These are phyloP conservation scores for Dactylellina leptospora DNA, from an alignment of 2,329 filamentous ascomycete genomes.

Conservation along the genomic window DNA sequence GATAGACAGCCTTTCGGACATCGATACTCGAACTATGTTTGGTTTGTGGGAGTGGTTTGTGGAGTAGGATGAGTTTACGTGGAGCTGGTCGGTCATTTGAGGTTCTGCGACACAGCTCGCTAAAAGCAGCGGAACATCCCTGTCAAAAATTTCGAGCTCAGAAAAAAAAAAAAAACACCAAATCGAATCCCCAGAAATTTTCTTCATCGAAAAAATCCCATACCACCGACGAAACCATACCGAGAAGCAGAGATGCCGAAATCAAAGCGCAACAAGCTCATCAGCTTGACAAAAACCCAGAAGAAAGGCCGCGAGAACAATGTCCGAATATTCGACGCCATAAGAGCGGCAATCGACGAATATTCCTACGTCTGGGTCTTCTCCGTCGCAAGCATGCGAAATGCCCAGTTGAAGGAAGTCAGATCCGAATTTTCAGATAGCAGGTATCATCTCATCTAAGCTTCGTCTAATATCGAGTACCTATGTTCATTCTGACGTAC, in stretches of 20 bases:
- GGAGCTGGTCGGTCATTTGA: background rate
- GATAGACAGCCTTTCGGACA: background rate
- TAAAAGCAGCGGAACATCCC: constrained; percentile 15
- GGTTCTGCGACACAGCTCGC: constrained; percentile 44
- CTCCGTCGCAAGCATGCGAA: constrained; percentile 95
- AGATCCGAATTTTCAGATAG: constrained; percentile 84
- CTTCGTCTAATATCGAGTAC: constrained; percentile 67
- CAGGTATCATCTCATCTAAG: constrained; percentile 67
- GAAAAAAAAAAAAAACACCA: constrained; percentile 9
- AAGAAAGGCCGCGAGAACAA: constrained; percentile 95
- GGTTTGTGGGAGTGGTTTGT: background rate
- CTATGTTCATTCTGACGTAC: background rate
- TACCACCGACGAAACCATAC: constrained; percentile 8
- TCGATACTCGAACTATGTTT: constrained; percentile 3
- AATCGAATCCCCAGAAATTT: constrained; percentile 40
- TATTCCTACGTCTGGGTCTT: constrained; percentile 95
- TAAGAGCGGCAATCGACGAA: constrained; percentile 82
- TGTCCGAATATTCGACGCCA: constrained; percentile 84
- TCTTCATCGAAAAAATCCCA: constrained; percentile 17
- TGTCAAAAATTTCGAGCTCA: constrained; percentile 43
- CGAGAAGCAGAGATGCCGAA: constrained; percentile 75
- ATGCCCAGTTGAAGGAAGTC: constrained; percentile 92
- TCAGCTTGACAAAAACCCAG: constrained; percentile 87
- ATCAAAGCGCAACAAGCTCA: constrained; percentile 89
- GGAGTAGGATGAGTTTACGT: background rate